Evolutionary conservation across 345 rosid species (phyloP).

Genomic region (Eucalyptus erythrocorys): DNA sequence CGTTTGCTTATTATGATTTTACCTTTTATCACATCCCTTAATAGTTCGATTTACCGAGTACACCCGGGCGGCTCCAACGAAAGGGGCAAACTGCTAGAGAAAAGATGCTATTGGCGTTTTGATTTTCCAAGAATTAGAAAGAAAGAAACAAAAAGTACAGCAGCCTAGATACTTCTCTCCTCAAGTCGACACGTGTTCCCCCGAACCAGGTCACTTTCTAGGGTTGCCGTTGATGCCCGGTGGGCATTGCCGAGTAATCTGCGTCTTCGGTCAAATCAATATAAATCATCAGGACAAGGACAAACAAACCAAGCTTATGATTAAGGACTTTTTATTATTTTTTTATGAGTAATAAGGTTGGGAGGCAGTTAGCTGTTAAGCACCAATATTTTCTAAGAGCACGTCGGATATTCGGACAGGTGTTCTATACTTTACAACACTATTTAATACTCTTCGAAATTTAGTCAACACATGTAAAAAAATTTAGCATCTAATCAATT

Average conservation of each 20-base stretch:
- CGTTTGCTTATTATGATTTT: background rate
- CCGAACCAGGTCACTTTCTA: background rate
- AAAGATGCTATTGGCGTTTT: background rate
- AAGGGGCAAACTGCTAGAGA: background rate
- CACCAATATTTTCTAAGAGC: background rate
- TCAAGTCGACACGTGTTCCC: background rate
- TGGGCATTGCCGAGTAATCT: background rate
- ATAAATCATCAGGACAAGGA: background rate
- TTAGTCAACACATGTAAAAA: rapidly evolving
- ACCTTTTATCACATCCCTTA: background rate
- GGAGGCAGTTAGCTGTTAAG: no score
- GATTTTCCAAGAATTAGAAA: background rate
- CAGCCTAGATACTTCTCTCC: background rate
- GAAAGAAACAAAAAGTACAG: background rate
- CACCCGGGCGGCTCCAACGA: background rate
- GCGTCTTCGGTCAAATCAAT: background rate
- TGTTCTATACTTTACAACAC: rapidly evolving
- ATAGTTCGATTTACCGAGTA: background rate
- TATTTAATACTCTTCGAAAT: no score
- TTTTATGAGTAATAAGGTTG: background rate
- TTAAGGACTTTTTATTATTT: background rate
- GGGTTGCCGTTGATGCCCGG: background rate
- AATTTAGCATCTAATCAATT: rapidly evolving
- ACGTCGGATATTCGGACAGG: rapidly evolving
- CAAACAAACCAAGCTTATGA: background rate